Evolutionary conservation across 805 yeast species (phyloP).

Genomic region (Jamesozyma jinghongensis): DNA sequence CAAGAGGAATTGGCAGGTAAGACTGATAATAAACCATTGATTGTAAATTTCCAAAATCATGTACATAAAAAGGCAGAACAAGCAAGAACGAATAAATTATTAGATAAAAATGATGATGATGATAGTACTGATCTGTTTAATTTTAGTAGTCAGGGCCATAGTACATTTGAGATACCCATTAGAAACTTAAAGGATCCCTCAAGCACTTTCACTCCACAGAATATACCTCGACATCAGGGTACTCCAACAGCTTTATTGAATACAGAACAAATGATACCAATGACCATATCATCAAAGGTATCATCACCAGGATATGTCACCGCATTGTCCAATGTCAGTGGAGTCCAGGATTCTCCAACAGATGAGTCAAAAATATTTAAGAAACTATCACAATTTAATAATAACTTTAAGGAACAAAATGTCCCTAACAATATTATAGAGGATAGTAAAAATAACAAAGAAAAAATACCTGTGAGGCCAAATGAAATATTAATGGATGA

Average conservation of each 20-base stretch:
- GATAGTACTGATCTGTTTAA: constrained; percentile 28
- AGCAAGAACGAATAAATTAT: constrained; percentile 20
- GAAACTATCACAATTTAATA: no score
- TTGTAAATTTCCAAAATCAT: constrained; percentile 18
- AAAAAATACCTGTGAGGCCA: no score
- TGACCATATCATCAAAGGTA: background rate
- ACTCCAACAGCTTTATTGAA: background rate
- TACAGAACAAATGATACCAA: background rate
- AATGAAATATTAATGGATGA: no score
- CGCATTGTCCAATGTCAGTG: background rate
- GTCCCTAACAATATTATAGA: no score
- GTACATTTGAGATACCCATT: constrained; percentile 21
- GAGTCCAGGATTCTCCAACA: background rate
- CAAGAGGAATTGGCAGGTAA: background rate
- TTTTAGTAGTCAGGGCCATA: constrained; percentile 25
- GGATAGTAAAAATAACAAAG: no score
- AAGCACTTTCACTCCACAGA: background rate
- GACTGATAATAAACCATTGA: constrained; percentile 11
- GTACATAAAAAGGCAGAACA: constrained; percentile 12
- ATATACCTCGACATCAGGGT: background rate
- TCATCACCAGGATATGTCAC: constrained; percentile 4
- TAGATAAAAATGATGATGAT: constrained; percentile 29
- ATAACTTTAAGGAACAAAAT: no score
- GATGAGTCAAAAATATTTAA: no score
- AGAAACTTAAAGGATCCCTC: background rate